Evolutionary conservation across 192 early-diverging fungal species (phyloP).

Genomic region (Oehlia diaphana): DNA sequence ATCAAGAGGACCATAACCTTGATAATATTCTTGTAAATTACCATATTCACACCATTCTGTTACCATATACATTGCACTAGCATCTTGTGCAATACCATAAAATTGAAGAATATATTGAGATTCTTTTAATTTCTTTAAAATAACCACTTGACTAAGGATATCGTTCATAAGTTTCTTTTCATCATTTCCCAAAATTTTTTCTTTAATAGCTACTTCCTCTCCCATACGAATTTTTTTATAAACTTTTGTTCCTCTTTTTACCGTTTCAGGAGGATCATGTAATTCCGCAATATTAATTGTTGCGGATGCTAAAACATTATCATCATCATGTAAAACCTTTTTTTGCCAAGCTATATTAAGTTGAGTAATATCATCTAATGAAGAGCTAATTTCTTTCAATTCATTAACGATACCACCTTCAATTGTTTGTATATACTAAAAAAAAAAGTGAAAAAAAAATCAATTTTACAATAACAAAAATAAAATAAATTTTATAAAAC

Average conservation of each 20-base stretch:
- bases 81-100: slow-evolving; percentile 16
- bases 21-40: slow-evolving; percentile 23
- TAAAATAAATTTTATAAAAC: not conserved
- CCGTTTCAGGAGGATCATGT: not conserved
- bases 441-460: no score
- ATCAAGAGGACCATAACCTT: slow-evolving; percentile 5
- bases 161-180: slow-evolving; percentile 16
- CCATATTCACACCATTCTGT: slow-evolving; percentile 30
- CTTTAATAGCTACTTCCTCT: slow-evolving; percentile 19
- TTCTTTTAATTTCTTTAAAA: slow-evolving; percentile 28
- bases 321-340: not conserved
- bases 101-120: slow-evolving; percentile 21
- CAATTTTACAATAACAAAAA: not conserved
- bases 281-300: not conserved
- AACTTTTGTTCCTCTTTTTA: not conserved
- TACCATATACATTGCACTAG: slow-evolving; percentile 11
- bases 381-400: not conserved
- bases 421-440: slow-evolving; percentile 10
- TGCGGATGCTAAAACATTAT: slow-evolving; percentile 1
- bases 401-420: slow-evolving; percentile 14
- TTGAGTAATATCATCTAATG: slow-evolving; percentile 18
- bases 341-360: slow-evolving; percentile 23
- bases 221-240: slow-evolving; percentile 3
- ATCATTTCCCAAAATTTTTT: not conserved
- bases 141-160: slow-evolving; percentile 19